Evolutionary conservation across 441 rosid species (phyloP), one percentile per base, ranked within the genome.

Genomic region (Gossypium schwendimanii): DNA sequence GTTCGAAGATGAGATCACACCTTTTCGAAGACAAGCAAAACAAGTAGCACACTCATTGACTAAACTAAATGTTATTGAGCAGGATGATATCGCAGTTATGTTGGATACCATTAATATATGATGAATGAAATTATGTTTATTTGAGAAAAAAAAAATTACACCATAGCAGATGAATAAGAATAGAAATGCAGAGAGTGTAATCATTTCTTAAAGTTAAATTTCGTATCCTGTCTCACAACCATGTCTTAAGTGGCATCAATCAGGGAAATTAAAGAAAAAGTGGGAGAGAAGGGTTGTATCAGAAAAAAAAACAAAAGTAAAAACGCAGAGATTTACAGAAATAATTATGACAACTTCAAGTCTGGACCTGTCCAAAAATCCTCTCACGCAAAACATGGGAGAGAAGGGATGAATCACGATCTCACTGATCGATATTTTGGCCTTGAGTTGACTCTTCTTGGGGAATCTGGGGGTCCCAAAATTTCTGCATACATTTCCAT

Each of bases 401-500:
- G 14, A n/a, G 8, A n/a, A n/a, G 0, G 41, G 20, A 45, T 14
- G 58, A 68, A 68, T 21, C 54, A 72, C 31, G 41, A 28, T 28
- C 63, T 62, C 45, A 69, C 17, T n/a, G 74, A 54, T 67, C 70
- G 49, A 15, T 33, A 77, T 59, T 76, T 79, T 1, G 74, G 64
- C 60, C 74, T 60, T 9, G 81, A 78, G 63, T 67, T 65, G 67
- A 54, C 12, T 54, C 72, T 54, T 28, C 39, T 70, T 11, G 72
- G 47, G 7, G 50, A 23, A 4, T 69, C 54, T 15, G 69, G 75
- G 7, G 67, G 20, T 18, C 47, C 84, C 6, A 73, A 70, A 39
- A 88, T 74, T 24, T 94, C 98, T 6, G 87, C 76, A 28, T 84
- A 87, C 36, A 94, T 81, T 18, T 90, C 91, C 78, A 84, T 71